Evolutionary conservation across 2,329 filamentous ascomycete species (phyloP), one percentile per base, ranked within the genome.

Genomic region (Rhexocercosporidium sp.): DNA sequence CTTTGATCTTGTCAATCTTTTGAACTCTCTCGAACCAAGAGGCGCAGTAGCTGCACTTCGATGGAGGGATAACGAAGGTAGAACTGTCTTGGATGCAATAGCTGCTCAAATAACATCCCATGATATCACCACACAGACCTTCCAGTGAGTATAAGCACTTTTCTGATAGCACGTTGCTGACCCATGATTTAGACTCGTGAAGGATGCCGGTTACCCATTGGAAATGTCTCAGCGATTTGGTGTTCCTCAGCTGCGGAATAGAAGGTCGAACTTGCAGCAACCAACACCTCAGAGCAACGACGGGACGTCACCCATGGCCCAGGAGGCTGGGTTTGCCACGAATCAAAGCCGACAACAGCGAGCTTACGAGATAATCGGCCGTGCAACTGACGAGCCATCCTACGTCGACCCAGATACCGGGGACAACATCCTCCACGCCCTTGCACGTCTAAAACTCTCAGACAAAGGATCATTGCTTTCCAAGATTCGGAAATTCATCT

Each of bases 351-450:
- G 34, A n/a, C 56, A 57, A 39, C 25, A 41, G 31, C 49, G 53
- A 44, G 62, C 57, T 20, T 64, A 47, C 37, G 27, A 57, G 9
- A 62, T 65, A 25, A 16, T 53, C 1, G 16, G 18, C 2, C 39
- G 34, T 16, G 66, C 66, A 34, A 63, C 60, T 20, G 34, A 31
- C 4, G 57, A 65, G 9, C 62, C 62, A 22, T 59, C 49, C 16
- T 67, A 62, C 27, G 31, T 64, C 12, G 61, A 67, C 18, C 62
- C 66, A 7, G 57, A 62, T 5, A 67, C 66, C 7, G 62, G 62
- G 2, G 66, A 67, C 25, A 67, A 67, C 20, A 53, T 65, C 16
- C 59, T 67, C 6, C 66, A 67, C 34, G 66, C 66, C 37, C 62
- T 67, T 12, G 44, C 66, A 12, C 39, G 66, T 47, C 31, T 65